Conservation (phyloP, 2,329 filamentous ascomycete species). For the Aspergillus ruber region DNA sequence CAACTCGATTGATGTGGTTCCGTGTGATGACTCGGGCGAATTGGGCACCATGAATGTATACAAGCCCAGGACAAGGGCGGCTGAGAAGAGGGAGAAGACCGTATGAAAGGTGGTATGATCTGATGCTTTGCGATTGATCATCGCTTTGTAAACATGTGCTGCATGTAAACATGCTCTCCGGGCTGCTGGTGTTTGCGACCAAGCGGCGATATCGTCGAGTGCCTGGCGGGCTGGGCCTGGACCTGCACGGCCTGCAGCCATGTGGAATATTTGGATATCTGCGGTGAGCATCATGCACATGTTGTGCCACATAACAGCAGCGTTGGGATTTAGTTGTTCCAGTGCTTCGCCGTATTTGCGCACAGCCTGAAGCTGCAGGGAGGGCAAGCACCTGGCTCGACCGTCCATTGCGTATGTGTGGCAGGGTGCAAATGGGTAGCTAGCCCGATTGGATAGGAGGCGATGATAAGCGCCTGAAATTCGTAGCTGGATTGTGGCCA, state of each 20-base stretch:
- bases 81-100: slow-evolving; percentile 45
- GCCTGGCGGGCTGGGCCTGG: slow-evolving; percentile 43
- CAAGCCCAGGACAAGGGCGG: slow-evolving; percentile 46
- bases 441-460: slow-evolving; percentile 33
- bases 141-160: slow-evolving; percentile 47
- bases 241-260: slow-evolving; percentile 47
- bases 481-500: slow-evolving; percentile 37
- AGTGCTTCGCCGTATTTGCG: slow-evolving; percentile 37
- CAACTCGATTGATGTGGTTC: slow-evolving; percentile 35
- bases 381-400: slow-evolving; percentile 36
- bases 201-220: slow-evolving; percentile 45
- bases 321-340: slow-evolving; percentile 43
- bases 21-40: slow-evolving; percentile 13
- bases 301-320: slow-evolving; percentile 47
- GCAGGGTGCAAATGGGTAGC: slow-evolving; percentile 37
- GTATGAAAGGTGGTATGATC: slow-evolving; percentile 49
- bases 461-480: slow-evolving; percentile 40
- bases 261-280: slow-evolving; percentile 48
- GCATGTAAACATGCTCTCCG: slow-evolving; percentile 47
- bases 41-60: slow-evolving; percentile 46
- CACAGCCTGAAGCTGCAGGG: slow-evolving; percentile 25
- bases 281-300: slow-evolving; percentile 48
- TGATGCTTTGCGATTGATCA: slow-evolving; percentile 47
- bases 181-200: slow-evolving; percentile 47
- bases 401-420: slow-evolving; percentile 44